A percentile compares a stretch with the other conserved stretches of the same genome.
phyloP scores from a whole-genome alignment of 495 filamentous ascomycete genomes.

The Neurospora tetrasperma region DNA sequence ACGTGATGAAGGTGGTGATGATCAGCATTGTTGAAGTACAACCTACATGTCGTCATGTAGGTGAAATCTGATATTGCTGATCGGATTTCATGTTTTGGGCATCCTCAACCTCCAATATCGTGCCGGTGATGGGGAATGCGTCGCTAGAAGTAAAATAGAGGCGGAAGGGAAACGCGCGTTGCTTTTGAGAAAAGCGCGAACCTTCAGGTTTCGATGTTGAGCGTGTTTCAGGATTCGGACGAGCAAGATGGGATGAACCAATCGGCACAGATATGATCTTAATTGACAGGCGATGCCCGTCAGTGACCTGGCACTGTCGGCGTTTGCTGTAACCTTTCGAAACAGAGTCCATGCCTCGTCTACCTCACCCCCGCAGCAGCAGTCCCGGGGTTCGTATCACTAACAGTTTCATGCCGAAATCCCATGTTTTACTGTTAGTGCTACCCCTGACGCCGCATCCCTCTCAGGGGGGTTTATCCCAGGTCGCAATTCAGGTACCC shows the following conservation, averaged over 20 bases:
- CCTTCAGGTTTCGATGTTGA: not conserved
- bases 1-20: not conserved
- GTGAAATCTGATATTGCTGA: not conserved
- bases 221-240: not conserved
- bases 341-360: not conserved
- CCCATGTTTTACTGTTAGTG: not conserved
- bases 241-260: not conserved
- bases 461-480: not conserved
- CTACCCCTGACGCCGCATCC: not conserved
- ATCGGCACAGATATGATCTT: not conserved
- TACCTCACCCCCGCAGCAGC: not conserved
- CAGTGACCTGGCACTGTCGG: not conserved
- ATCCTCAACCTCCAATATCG: not conserved
- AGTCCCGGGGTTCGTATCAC: not conserved
- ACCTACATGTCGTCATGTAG: no score
- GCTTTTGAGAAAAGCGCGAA: not conserved
- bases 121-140: not conserved
- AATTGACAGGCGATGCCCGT: not conserved
- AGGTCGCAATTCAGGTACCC: not conserved
- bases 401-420: not conserved
- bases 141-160: not conserved
- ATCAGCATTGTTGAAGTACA: not conserved
- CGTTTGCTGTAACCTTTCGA: conserved; percentile 1
- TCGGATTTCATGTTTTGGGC: not conserved
- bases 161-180: not conserved